Evolutionary conservation across 2,329 filamentous ascomycete genomes (phyloP).

Genomic region (Penicillium sp.): DNA sequence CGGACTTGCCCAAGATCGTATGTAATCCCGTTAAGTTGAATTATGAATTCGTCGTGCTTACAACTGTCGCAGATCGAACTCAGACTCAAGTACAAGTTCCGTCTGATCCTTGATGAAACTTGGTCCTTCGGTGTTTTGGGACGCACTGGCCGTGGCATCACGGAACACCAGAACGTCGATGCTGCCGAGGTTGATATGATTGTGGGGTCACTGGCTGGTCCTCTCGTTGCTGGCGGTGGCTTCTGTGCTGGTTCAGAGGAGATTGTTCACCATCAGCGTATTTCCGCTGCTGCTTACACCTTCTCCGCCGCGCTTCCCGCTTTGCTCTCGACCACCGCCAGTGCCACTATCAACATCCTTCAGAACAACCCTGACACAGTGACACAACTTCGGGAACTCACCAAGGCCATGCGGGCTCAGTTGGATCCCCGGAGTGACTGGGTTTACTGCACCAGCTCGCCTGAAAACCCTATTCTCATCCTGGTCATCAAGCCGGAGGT

Average conservation of each 20-base stretch:
- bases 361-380: slow-evolving; percentile 85
- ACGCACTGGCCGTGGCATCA: slow-evolving; percentile 84
- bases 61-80: slow-evolving; percentile 67
- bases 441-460: slow-evolving; percentile 76
- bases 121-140: slow-evolving; percentile 96
- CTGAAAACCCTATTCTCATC: slow-evolving; percentile 85
- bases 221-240: slow-evolving; percentile 86
- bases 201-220: slow-evolving; percentile 84
- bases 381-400: slow-evolving; percentile 77
- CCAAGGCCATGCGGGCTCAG: slow-evolving; percentile 79
- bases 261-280: slow-evolving; percentile 93
- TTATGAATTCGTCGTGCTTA: slow-evolving; percentile 7
- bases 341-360: slow-evolving; percentile 81
- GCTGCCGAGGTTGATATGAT: slow-evolving; percentile 95
- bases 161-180: slow-evolving; percentile 95
- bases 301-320: slow-evolving; percentile 94
- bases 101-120: slow-evolving; percentile 93
- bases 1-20: slow-evolving; percentile 81
- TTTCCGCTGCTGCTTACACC: slow-evolving; percentile 88
- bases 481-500: slow-evolving; percentile 82
- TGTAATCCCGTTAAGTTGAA: slow-evolving; percentile 27
- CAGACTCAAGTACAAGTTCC: slow-evolving; percentile 96
- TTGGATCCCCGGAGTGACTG: slow-evolving; percentile 92
- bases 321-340: slow-evolving; percentile 91
- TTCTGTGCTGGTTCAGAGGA: slow-evolving; percentile 92